A percentile compares a stretch with the other conserved stretches of the same genome.
Evolutionary conservation across 352 stramenopile species (phyloP).

Genomic region (Phytophthora tentaculata): DNA sequence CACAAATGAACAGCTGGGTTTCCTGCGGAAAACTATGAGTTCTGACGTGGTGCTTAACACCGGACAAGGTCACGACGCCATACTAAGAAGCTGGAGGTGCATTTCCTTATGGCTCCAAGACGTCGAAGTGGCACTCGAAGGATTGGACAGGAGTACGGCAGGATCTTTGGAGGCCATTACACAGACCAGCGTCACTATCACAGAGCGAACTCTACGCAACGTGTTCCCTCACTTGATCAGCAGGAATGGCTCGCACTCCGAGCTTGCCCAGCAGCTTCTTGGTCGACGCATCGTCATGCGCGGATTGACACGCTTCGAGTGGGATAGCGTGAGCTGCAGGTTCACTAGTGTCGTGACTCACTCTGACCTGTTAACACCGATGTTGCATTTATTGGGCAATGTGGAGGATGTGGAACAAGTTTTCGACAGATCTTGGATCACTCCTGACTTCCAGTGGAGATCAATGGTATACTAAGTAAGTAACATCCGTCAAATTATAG

Average conservation of each 20-base stretch:
- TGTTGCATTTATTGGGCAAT: slow-evolving; percentile 20
- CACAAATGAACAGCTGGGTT: slow-evolving; percentile 10
- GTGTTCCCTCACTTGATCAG: slow-evolving; percentile 24
- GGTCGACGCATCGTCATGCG: slow-evolving; percentile 27
- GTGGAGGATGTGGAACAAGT: slow-evolving; percentile 22
- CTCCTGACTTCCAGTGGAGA: slow-evolving; percentile 22
- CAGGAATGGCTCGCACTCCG: background rate
- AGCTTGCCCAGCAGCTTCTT: slow-evolving; percentile 13
- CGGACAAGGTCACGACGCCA: slow-evolving; percentile 11
- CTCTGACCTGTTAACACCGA: slow-evolving; percentile 25
- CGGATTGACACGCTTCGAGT: slow-evolving; percentile 25
- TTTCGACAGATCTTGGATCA: slow-evolving; percentile 25
- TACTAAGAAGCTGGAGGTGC: slow-evolving; percentile 26
- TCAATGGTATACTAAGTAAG: slow-evolving; percentile 16
- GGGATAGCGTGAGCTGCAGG: background rate
- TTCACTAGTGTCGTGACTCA: slow-evolving; percentile 15
- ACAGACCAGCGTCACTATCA: slow-evolving; percentile 23
- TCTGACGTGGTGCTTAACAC: slow-evolving; percentile 18
- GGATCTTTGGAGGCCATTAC: slow-evolving; percentile 12
- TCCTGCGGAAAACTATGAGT: slow-evolving; percentile 14
- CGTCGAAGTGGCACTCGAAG: slow-evolving; percentile 16
- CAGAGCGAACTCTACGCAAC: slow-evolving; percentile 22
- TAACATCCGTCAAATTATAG: no score
- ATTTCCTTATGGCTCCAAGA: slow-evolving; percentile 26
- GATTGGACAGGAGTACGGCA: slow-evolving; percentile 2